These are phyloP conservation scores for Clitocybe nebularis DNA, from an alignment of 1,284 basidiomycete genomes.

Conservation along the genomic window DNA sequence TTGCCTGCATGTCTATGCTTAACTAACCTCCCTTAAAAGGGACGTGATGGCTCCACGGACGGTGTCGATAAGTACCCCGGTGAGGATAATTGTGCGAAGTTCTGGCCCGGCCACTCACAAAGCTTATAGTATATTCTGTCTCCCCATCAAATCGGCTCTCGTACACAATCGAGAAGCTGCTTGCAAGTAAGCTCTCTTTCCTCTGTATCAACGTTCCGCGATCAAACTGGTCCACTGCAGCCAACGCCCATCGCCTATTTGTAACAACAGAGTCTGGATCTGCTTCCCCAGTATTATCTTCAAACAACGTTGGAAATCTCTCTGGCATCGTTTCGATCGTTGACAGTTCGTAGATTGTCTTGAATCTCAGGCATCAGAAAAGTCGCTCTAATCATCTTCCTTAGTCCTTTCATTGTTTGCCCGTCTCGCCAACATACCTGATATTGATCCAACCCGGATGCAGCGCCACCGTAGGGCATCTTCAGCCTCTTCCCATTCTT, in stretches of 20 bases:
- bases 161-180: constrained; percentile 71
- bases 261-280: constrained; percentile 56
- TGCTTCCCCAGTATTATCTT: constrained; percentile 40
- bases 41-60: constrained; percentile 64
- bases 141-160: constrained; percentile 55
- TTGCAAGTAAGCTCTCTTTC: constrained; percentile 57
- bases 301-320: constrained; percentile 42
- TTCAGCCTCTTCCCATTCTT: constrained; percentile 52
- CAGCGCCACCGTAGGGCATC: constrained; percentile 72
- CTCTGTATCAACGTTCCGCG: not conserved
- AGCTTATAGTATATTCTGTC: constrained; percentile 68
- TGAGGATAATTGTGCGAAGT: constrained; percentile 21
- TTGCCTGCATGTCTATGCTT: not conserved
- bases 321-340: constrained; percentile 75
- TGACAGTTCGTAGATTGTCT: constrained; percentile 50
- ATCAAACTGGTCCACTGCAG: constrained; percentile 30
- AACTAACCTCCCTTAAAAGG: constrained; percentile 31
- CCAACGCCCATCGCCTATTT: constrained; percentile 72
- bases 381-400: not conserved
- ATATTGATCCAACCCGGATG: constrained; percentile 70
- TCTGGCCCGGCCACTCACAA: no score
- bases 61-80: constrained; percentile 73
- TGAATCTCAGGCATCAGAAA: not conserved
- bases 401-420: constrained; percentile 73
- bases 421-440: constrained; percentile 60